phyloP scores from a whole-genome alignment of 2,329 filamentous ascomycete species.

The Sporothrix humicola region DNA sequence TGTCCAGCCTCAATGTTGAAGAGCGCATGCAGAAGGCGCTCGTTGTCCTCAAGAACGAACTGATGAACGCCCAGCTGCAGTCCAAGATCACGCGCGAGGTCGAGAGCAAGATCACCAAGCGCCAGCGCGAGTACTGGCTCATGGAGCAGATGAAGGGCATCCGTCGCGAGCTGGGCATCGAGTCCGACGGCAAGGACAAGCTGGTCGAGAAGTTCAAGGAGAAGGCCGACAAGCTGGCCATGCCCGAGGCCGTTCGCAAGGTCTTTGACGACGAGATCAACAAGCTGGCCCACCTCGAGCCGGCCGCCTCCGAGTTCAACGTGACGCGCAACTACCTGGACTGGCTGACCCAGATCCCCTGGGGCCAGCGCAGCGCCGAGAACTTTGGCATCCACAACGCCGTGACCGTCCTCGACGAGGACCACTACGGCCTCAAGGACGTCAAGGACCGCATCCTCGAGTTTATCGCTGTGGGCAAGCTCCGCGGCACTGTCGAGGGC shows the following conservation, averaged over 20 bases:
- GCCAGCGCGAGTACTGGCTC: conserved; percentile 96
- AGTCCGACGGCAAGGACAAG: conserved; percentile 98
- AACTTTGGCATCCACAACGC: conserved; percentile 96
- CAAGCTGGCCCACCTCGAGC: conserved; percentile 93
- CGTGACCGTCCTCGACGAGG: conserved; percentile 87
- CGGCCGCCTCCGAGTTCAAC: conserved; percentile 96
- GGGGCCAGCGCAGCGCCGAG: conserved; percentile 93
- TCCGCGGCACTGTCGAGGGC: conserved; percentile 94
- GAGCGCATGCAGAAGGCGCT: conserved; percentile 90
- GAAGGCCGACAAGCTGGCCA: conserved; percentile 88
- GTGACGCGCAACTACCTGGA: conserved; percentile 98
- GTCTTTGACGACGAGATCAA: conserved; percentile 98
- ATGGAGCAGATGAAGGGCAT: conserved; percentile 99
- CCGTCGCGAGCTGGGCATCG: conserved; percentile 89
- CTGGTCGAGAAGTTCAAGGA: conserved; percentile 97
- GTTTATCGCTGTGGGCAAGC: conserved; percentile 97
- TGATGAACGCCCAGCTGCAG: conserved; percentile 96
- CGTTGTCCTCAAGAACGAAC: conserved; percentile 92
- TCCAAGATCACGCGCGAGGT: conserved; percentile 98
- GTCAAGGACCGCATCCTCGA: conserved; percentile 98
- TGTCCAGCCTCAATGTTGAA: conserved; percentile 88
- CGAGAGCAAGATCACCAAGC: conserved; percentile 95
- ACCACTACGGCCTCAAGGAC: conserved; percentile 95
- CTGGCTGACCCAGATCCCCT: conserved; percentile 97
- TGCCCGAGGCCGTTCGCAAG: conserved; percentile 96